Conservation (phyloP, 441 rosid species). For the Adansonia grandidieri region DNA sequence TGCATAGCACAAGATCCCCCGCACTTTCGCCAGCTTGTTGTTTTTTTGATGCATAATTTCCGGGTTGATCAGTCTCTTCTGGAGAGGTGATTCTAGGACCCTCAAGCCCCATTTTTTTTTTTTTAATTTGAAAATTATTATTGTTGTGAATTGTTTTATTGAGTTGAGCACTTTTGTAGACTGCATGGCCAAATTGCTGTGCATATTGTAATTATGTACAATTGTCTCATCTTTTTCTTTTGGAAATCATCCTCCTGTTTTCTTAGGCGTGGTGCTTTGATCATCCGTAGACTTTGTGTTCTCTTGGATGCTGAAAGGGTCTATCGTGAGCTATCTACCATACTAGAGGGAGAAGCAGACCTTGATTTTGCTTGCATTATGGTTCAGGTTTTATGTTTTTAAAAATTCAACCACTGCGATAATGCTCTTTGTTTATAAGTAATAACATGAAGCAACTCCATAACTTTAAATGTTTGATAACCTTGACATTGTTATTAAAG, state of each 20-base stretch:
- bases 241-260: conserved; percentile 28
- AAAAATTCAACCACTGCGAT: neutral
- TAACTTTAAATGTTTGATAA: neutral
- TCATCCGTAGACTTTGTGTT: conserved; percentile 89
- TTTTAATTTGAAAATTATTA: neutral
- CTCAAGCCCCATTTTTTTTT: conserved; percentile 22
- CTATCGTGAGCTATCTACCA: conserved; percentile 87
- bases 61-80: conserved; percentile 82
- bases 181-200: conserved; percentile 15
- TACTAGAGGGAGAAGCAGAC: conserved; percentile 97
- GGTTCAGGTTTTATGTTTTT: conserved; percentile 83
- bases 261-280: conserved; percentile 97
- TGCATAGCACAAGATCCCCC: conserved; percentile 92
- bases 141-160: conserved; percentile 12
- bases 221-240: conserved; percentile 16
- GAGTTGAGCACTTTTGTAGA: neutral
- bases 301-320: conserved; percentile 98
- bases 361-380: conserved; percentile 94
- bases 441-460: neutral
- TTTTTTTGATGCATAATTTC: conserved; percentile 89
- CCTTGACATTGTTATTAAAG: neutral
- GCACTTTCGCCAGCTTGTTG: conserved; percentile 94
- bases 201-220: conserved; percentile 17
- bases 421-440: conserved; percentile 3
- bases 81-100: conserved; percentile 70